Evolutionary conservation across 805 yeast species (phyloP).

Genomic region (Metschnikowia chrysomelidarum): DNA sequence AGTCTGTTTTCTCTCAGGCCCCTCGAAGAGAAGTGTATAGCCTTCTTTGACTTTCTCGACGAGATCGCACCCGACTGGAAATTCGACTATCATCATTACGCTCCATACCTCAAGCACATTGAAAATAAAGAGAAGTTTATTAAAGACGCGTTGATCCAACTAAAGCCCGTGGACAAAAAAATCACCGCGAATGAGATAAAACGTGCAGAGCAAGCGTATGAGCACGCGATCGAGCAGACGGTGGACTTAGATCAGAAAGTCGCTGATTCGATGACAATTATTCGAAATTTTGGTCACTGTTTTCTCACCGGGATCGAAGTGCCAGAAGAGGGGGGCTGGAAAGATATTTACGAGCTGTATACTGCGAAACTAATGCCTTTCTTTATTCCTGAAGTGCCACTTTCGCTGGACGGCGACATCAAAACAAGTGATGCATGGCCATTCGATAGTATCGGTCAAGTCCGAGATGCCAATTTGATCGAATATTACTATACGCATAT

Average conservation of each 20-base stretch:
- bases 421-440: conserved; percentile 6
- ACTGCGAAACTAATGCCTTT: conserved; percentile 12
- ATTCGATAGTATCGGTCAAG: conserved; percentile 1
- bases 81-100: conserved; percentile 3
- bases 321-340: conserved; percentile 3
- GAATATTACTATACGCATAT: conserved; percentile 16
- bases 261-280: conserved; percentile 19
- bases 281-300: conserved; percentile 18
- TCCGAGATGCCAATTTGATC: conserved; percentile 9
- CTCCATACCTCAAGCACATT: neutral
- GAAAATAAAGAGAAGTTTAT: conserved; percentile 14
- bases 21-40: conserved; percentile 11
- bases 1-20: conserved; percentile 11
- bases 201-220: conserved; percentile 3
- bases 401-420: conserved; percentile 3
- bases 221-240: conserved; percentile 5
- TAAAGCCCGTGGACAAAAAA: conserved; percentile 5
- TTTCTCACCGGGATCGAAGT: conserved; percentile 8
- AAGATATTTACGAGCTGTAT: conserved; percentile 10
- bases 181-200: conserved; percentile 8
- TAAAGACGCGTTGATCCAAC: conserved; percentile 8
- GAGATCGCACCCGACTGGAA: conserved; percentile 15
- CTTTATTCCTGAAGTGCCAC: conserved; percentile 8
- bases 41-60: conserved; percentile 12
- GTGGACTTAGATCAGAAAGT: conserved; percentile 13